These are phyloP conservation scores for Camellia oleifera DNA, from an alignment of 179 eudicot genomes.

Conservation along the genomic window DNA sequence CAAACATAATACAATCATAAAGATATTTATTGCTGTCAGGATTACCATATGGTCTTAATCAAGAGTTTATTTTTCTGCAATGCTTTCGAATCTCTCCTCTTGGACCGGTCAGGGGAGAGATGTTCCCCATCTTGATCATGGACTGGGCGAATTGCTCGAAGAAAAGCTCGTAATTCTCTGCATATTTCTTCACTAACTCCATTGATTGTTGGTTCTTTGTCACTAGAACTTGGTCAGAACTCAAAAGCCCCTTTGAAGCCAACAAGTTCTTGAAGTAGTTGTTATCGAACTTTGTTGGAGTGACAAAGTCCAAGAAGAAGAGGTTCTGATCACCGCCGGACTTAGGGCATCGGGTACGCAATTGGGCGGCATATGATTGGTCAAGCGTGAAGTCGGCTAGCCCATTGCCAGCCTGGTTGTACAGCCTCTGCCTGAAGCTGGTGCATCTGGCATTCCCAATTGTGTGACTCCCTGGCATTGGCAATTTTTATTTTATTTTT, in stretches of 20 bases:
- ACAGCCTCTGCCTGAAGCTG: constrained; percentile 79
- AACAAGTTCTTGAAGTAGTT: constrained; percentile 68
- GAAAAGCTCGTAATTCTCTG: constrained; percentile 50
- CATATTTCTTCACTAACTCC: constrained; percentile 63
- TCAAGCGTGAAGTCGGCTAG: constrained; percentile 51
- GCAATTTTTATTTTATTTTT: too few relatives aligned
- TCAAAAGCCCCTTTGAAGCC: constrained; percentile 59
- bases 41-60: neutral
- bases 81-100: constrained; percentile 73
- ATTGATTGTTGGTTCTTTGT: constrained; percentile 48
- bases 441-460: constrained; percentile 82
- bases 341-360: constrained; percentile 64
- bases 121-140: constrained; percentile 92
- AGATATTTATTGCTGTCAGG: too few relatives aligned
- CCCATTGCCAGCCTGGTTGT: constrained; percentile 67
- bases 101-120: constrained; percentile 64
- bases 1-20: neutral
- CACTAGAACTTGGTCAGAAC: constrained; percentile 63
- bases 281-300: constrained; percentile 69
- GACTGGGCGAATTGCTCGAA: constrained; percentile 79
- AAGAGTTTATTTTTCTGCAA: constrained; percentile 61
- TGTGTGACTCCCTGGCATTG: constrained; percentile 62
- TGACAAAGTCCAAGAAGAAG: constrained; percentile 51
- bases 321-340: constrained; percentile 84
- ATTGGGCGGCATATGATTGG: constrained; percentile 46